Conservation (phyloP, 495 filamentous ascomycete genomes). For the Penicillium herquei region DNA sequence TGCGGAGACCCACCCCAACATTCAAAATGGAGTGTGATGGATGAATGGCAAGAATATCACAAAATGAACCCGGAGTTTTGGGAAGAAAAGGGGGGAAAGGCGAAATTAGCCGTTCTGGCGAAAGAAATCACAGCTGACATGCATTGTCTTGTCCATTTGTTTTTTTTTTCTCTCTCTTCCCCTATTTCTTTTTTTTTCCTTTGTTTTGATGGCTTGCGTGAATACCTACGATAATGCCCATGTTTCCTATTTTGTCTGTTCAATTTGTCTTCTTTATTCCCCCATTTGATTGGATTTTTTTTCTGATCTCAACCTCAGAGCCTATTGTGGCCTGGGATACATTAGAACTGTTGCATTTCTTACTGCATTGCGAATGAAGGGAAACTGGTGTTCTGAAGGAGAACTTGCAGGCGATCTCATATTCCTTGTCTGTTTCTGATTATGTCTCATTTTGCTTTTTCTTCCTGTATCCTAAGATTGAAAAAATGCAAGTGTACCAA, state of each 20-base stretch:
- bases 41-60: background rate
- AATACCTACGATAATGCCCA: background rate
- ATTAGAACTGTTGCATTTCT: conserved; percentile 15
- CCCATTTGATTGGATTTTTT: conserved; percentile 1
- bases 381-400: conserved; percentile 12
- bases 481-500: conserved; percentile 10
- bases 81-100: conserved; percentile 2
- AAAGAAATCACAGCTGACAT: conserved; percentile 9
- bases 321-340: conserved; percentile 2
- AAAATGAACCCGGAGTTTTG: conserved; percentile 1
- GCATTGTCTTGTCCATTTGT: conserved; percentile 4
- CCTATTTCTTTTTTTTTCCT: background rate
- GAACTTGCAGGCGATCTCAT: conserved; percentile 1
- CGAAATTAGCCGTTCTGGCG: background rate
- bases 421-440: background rate
- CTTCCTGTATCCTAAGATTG: background rate
- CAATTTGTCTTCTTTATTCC: background rate
- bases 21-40: conserved; percentile 8
- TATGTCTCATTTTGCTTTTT: conserved; percentile 5
- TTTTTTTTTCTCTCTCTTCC: background rate
- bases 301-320: background rate
- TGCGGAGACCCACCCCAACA: conserved; percentile 18
- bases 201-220: background rate
- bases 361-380: conserved; percentile 6
- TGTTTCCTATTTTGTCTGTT: conserved; percentile 5